Evolutionary conservation across 768 basidiomycete genomes (phyloP), one percentile per base, ranked within the genome.

Genomic region (Podaxis sp.): DNA sequence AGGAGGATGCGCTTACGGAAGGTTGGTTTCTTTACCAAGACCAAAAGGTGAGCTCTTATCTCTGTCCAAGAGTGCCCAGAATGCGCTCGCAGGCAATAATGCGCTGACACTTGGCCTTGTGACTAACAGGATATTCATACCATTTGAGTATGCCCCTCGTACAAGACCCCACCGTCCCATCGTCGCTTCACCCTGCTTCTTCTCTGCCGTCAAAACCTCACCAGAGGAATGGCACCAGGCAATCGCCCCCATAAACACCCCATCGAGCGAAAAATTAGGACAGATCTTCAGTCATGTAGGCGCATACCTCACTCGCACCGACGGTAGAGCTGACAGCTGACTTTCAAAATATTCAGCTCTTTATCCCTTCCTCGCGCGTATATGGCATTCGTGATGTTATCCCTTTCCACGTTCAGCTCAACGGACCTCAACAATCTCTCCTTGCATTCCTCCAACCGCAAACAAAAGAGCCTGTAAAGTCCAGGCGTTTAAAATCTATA

Each of bases 181-280:
- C 42, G 69, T 84, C 12, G 71, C 78, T 0, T 74, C 74, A 12
- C 74, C 79, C 0, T 73, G 79, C 26, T 86, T 90, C 68, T 78
- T 87, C 64, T 81, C 82, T 0, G 81, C 82, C 2, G 71, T 90
- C 60, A 89, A 89, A 70, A 75, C 79, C 0, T 76, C 80, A 3
- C 88, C 89, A 7, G 88, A 88, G 68, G 89, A 90, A 69, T 90
- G 87, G 86, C 77, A 73, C 68, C 88, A 82, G 70, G 79, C 68
- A 6, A 72, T 76, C 12, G 77, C 79, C 30, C 70, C 70, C n/a
- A 69, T 88, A 67, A 71, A 77, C 49, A 75, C 77, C 30, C 74
- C 77, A 17, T 64, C 69, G 19, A 67, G 68, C 5, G 74, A 78
- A 1, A 63, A 67, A 9, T 56, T 80, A 19, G 70, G 74, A 15